These are phyloP conservation scores for Pichia thaimueangensis DNA, from an alignment of 805 yeast species.

Conservation along the genomic window DNA sequence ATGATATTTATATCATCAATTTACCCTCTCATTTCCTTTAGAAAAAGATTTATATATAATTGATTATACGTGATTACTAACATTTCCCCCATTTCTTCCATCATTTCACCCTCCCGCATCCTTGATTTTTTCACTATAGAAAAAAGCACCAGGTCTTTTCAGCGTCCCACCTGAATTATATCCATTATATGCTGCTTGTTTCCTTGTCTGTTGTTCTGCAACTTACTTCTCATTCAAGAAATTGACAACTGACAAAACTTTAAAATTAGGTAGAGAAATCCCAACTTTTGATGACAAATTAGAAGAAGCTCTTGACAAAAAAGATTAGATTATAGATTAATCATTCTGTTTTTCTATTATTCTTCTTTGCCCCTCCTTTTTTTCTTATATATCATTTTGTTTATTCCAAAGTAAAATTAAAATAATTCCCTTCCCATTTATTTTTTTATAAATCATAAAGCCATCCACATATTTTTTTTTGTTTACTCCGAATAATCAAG, in stretches of 20 bases:
- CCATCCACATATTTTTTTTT: too few relatives aligned
- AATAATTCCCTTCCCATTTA: too few relatives aligned
- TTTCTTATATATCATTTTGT: background rate
- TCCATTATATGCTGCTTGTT: constrained; percentile 52
- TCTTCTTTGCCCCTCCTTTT: background rate
- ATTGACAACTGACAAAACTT: constrained; percentile 39
- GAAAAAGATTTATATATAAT: too few relatives aligned
- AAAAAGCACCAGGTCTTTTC: constrained; percentile 19
- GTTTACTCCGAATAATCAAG: too few relatives aligned
- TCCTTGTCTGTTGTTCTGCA: constrained; percentile 45
- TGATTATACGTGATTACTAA: too few relatives aligned
- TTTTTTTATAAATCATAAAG: too few relatives aligned
- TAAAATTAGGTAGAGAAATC: constrained; percentile 43
- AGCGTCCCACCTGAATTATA: constrained; percentile 48
- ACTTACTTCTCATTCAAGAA: constrained; percentile 47
- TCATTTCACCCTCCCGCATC: background rate
- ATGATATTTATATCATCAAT: too few relatives aligned
- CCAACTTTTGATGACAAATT: constrained; percentile 37
- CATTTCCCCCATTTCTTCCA: background rate
- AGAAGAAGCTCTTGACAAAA: constrained; percentile 29
- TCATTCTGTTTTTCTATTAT: background rate
- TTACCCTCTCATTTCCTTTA: too few relatives aligned
- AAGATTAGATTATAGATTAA: constrained; percentile 14
- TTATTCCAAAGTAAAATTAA: too few relatives aligned
- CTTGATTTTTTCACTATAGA: constrained; percentile 1